Conservation (phyloP, 495 filamentous ascomycete genomes). For the Xylaria scruposa region DNA sequence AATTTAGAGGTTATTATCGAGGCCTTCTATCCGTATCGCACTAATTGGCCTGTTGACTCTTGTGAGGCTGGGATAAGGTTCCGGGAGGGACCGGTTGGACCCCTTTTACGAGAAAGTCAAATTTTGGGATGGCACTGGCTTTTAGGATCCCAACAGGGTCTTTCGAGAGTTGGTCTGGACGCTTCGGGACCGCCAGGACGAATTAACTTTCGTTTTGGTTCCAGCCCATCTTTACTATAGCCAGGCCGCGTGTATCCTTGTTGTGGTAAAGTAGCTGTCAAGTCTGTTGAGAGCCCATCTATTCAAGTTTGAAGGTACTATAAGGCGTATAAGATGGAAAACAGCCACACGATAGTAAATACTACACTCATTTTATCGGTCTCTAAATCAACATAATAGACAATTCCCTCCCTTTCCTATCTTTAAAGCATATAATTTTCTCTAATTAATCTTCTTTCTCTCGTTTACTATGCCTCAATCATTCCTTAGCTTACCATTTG, state of each 20-base stretch:
- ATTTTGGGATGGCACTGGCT: not conserved
- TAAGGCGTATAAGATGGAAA: not conserved
- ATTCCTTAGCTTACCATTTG: not conserved
- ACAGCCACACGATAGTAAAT: not conserved
- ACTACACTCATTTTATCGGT: not conserved
- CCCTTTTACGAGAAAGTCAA: not conserved
- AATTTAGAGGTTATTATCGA: not conserved
- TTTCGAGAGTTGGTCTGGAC: not conserved
- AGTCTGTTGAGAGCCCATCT: not conserved
- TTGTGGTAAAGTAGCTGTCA: not conserved
- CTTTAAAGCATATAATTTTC: not conserved
- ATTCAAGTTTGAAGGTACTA: not conserved
- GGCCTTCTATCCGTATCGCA: not conserved
- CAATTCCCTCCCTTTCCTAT: not conserved
- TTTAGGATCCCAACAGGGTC: not conserved
- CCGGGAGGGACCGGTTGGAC: too few relatives aligned
- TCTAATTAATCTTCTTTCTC: not conserved
- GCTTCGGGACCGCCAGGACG: not conserved
- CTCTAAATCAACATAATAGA: not conserved
- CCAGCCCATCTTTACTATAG: not conserved
- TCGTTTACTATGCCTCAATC: not conserved
- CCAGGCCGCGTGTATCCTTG: not conserved
- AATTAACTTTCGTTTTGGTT: not conserved
- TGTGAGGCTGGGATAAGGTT: conserved; percentile 1
- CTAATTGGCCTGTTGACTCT: not conserved